Evolutionary conservation across 169 alveolate genomes (phyloP).

Genomic region (Toxoplasma gondii): DNA sequence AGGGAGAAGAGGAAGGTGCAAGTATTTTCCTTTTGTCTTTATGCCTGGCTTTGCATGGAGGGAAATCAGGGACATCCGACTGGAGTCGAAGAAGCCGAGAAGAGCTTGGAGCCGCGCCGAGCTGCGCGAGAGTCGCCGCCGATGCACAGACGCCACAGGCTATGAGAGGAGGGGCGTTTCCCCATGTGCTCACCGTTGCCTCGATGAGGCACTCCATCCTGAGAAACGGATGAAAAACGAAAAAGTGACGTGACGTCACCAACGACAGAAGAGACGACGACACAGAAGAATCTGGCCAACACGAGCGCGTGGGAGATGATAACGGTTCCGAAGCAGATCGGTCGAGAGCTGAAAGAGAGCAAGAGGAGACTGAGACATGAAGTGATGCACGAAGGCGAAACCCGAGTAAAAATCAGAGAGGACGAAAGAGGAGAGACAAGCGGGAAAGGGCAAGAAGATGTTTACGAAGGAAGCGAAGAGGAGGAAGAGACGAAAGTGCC

Average conservation of each 20-base stretch:
- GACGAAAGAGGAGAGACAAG: not conserved
- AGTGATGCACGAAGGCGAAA: not conserved
- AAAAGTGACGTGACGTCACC: not conserved
- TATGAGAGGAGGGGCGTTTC: not conserved
- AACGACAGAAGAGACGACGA: not conserved
- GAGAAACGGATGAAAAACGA: not conserved
- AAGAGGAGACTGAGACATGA: not conserved
- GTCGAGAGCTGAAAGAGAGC: not conserved
- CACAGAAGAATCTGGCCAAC: not conserved
- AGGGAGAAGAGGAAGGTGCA: not conserved
- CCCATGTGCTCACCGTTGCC: not conserved
- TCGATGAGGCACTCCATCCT: not conserved
- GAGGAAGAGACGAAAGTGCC: not conserved
- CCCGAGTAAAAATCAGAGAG: not conserved
- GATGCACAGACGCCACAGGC: slow-evolving; percentile 24
- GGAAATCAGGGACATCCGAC: not conserved
- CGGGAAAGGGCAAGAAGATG: too few species aligned
- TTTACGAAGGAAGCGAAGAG: not conserved
- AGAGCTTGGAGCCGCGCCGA: not conserved
- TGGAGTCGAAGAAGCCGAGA: slow-evolving; percentile 1
- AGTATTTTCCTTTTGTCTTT: not conserved
- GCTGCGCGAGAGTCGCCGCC: not conserved
- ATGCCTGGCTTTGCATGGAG: not conserved
- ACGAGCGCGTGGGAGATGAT: too few species aligned
- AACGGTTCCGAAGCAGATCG: too few species aligned